phyloP scores from a whole-genome alignment of 176 grass and related monocot genomes.

The Cymbopogon citratus region DNA sequence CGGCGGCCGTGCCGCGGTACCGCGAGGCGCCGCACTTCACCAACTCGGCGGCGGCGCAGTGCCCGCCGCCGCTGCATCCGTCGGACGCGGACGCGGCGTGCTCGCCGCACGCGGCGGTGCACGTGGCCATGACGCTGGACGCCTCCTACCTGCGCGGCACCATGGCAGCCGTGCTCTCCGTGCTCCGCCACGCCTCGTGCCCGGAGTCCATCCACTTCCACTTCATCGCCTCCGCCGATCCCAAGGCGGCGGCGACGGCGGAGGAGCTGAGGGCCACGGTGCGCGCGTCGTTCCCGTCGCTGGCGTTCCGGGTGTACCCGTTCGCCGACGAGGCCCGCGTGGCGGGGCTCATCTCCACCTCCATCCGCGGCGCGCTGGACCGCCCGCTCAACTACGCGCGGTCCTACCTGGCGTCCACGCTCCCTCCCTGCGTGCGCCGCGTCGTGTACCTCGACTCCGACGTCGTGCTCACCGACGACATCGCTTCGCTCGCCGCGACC shows the following conservation, averaged over 20 bases:
- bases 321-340: conserved; percentile 67
- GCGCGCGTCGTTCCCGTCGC: conserved; percentile 66
- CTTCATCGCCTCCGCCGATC: conserved; percentile 43
- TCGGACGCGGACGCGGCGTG: conserved; percentile 27
- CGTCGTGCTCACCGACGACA: conserved; percentile 80
- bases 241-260: neutral
- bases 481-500: conserved; percentile 56
- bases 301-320: conserved; percentile 72
- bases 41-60: conserved; percentile 37
- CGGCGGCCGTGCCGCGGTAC: conserved; percentile 21
- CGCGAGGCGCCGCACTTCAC: conserved; percentile 42
- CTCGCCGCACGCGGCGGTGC: conserved; percentile 66
- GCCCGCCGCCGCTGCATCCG: conserved; percentile 30
- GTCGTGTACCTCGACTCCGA: conserved; percentile 93
- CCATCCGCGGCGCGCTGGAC: conserved; percentile 72
- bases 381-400: conserved; percentile 88
- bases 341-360: conserved; percentile 65
- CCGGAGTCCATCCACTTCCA: conserved; percentile 79
- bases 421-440: conserved; percentile 58
- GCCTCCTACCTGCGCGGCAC: conserved; percentile 68
- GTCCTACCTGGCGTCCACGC: conserved; percentile 58
- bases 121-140: conserved; percentile 90
- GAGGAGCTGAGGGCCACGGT: conserved; percentile 38
- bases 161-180: conserved; percentile 74
- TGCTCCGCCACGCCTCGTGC: conserved; percentile 66